Conservation (phyloP, 2,329 filamentous ascomycete genomes). For the Didymella exigua region DNA sequence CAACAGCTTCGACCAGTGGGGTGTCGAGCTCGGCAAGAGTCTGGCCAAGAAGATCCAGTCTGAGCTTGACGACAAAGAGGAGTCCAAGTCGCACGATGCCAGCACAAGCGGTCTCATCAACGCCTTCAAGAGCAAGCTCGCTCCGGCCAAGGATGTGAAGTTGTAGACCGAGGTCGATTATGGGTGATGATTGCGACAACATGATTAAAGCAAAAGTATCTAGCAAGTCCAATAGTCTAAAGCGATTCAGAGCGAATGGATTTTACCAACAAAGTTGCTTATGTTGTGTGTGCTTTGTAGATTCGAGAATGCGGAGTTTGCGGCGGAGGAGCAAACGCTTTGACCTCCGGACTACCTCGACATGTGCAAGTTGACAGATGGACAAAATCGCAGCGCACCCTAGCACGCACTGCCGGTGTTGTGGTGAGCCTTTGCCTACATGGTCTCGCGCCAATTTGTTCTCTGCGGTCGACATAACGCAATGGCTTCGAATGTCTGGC, state of each 20-base stretch:
- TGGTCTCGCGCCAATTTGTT: too few species aligned
- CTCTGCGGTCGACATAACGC: neutral
- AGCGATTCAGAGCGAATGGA: conserved; percentile 2
- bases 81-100: conserved; percentile 76
- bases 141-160: conserved; percentile 26
- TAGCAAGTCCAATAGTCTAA: conserved; percentile 10
- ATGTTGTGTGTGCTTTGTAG: neutral
- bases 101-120: conserved; percentile 89
- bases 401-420: conserved; percentile 1
- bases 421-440: neutral
- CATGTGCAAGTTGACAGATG: conserved; percentile 16
- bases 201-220: conserved; percentile 6
- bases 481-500: conserved; percentile 17
- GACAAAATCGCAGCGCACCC: conserved; percentile 1
- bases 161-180: conserved; percentile 5
- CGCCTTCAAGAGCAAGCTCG: conserved; percentile 81
- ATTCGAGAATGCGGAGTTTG: conserved; percentile 1
- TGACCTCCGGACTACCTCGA: neutral
- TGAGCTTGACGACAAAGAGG: conserved; percentile 82
- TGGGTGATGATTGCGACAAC: conserved; percentile 2
- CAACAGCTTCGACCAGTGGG: conserved; percentile 99
- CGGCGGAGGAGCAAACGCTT: neutral
- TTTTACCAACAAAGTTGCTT: neutral
- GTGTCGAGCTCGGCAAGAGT: conserved; percentile 96
- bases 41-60: conserved; percentile 72